Percentiles rank a stretch among this genome's conserved stretches.
Conservation (phyloP, 139 green algal species). For the Chlorella sorokiniana region DNA sequence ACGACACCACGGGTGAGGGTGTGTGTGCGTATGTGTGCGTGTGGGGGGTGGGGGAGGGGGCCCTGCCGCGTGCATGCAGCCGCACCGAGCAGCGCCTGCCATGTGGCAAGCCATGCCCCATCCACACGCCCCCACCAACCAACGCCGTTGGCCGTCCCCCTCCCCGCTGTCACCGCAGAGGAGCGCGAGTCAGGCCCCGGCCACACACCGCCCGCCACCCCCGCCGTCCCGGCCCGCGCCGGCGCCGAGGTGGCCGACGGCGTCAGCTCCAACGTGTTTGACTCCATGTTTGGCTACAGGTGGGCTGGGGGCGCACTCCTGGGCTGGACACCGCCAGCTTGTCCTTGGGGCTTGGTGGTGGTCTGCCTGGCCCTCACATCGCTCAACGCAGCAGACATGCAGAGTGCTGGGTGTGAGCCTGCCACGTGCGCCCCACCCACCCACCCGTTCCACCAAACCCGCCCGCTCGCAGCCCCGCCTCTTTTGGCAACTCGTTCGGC, state of each 20-base stretch:
- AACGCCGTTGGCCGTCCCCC: not conserved
- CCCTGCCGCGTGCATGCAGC: not conserved
- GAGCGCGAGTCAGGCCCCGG: not conserved
- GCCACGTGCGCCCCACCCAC: not conserved
- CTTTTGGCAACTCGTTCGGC: constrained; percentile 28
- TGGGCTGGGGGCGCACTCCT: not conserved
- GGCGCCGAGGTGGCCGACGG: constrained; percentile 24
- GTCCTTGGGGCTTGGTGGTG: not conserved
- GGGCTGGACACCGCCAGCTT: not conserved
- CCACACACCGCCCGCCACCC: not conserved
- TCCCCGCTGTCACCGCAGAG: not conserved
- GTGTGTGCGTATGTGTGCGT: not conserved
- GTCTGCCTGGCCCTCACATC: not conserved
- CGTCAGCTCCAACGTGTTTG: constrained; percentile 38
- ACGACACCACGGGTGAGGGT: constrained; percentile 39
- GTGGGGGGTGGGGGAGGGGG: not conserved
- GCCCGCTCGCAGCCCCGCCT: not conserved
- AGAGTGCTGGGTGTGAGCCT: no score
- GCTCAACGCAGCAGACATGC: no score
- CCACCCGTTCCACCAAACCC: not conserved
- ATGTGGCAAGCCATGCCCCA: not conserved
- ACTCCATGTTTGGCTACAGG: constrained; percentile 52
- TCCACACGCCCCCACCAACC: no score
- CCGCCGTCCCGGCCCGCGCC: not conserved
- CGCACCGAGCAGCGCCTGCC: no score